Evolutionary conservation across 345 rosid genomes (phyloP), one percentile per base, ranked within the genome.

Genomic region (Salix caprea): DNA sequence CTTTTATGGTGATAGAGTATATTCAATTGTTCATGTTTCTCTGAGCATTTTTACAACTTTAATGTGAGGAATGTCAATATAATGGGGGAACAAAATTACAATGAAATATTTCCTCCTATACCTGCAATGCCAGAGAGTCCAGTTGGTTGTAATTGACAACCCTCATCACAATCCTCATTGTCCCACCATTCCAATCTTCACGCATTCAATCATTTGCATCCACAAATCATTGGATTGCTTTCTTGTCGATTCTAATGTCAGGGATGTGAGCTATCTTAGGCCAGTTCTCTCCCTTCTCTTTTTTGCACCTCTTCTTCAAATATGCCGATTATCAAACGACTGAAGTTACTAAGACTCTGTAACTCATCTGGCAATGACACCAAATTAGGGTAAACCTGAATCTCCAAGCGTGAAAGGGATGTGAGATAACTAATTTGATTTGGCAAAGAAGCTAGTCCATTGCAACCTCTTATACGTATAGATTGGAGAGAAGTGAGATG

Each of bases 221-320:
- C 34, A 32, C 34, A 32, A 0, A 32, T 32, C 34, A 32, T 2
- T 32, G 34, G 34, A 32, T 32, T 32, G 34, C 34, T 32, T 32
- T 32, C 34, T 3, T 32, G 34, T 32, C 4, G 4, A 32, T 32
- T 32, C 5, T 4, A 36, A 32, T 66, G 13, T 21, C 14, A n/a
- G 75, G 36, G 66, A 72, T 72, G 44, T 72, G 75, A 23, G 44
- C 21, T 30, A 72, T 72, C 65, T 72, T 72, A 11, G 67, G 65
- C 76, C 69, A 61, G 30, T 73, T 70, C 1, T 65, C 62, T 65
- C 77, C 64, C 13, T 5, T n/a, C n/a, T 46, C 77, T 32, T 13
- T 65, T 16, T 13, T 1, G 15, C 77, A 74, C 19, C 70, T 37
- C 21, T 15, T 18, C 64, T 5, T 11, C 19, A 75, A 36, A 50